Conservation (phyloP, 202 grass and related monocot species). For the Digitaria exilis region DNA sequence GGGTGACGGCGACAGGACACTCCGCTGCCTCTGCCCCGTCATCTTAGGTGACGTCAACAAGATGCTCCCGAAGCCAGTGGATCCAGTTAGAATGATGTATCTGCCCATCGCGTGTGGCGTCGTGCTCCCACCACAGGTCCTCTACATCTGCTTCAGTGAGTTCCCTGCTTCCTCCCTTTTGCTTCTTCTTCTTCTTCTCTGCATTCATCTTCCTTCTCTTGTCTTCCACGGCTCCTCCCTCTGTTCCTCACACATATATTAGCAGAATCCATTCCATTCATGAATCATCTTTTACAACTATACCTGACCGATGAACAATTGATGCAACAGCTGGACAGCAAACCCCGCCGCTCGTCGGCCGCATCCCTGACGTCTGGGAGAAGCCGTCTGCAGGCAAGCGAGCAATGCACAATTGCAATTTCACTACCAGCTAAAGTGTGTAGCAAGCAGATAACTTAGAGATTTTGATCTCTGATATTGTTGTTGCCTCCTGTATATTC, state of each 20-base stretch:
- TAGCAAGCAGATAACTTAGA: neutral
- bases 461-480: neutral
- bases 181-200: too few relatives aligned
- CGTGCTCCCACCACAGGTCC: constrained; percentile 41
- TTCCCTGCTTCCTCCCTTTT: neutral
- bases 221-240: too few relatives aligned
- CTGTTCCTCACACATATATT: too few relatives aligned
- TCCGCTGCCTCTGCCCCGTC: constrained; percentile 49
- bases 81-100: constrained; percentile 45
- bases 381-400: too few relatives aligned
- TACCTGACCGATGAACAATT: too few relatives aligned
- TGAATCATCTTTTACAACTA: too few relatives aligned
- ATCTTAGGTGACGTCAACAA: constrained; percentile 49
- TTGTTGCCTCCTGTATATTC: neutral
- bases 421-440: neutral
- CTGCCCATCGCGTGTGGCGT: constrained; percentile 49
- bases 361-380: too few relatives aligned
- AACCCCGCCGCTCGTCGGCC: too few relatives aligned
- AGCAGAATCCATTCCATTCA: too few relatives aligned
- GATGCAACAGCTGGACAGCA: too few relatives aligned
- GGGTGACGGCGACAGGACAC: constrained; percentile 13
- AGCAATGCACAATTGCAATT: neutral
- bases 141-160: constrained; percentile 47
- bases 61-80: constrained; percentile 40
- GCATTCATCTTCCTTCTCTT: too few relatives aligned